Base-by-base conservation (phyloP, 2,329 filamentous ascomycete species). In the Fusarium citri region DNA sequence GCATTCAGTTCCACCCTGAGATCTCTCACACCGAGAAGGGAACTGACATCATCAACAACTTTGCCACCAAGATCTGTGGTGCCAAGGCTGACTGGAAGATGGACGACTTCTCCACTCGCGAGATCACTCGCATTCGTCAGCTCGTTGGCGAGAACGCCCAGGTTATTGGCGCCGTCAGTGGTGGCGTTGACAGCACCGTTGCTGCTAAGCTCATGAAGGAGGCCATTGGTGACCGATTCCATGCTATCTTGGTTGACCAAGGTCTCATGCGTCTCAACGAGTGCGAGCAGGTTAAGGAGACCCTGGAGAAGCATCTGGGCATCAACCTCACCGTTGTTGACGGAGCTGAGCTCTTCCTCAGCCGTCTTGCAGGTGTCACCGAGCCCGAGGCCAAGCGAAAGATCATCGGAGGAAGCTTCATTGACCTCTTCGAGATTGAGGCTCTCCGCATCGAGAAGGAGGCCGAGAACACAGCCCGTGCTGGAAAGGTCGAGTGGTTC, bases 261-360 rank as follows among this genome's bases (percentile, higher is more conserved):
- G 94, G 93, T 85, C 94, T 55, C 6, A 90, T 99, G 87, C 89
- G 96, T 41, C 85, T 96, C 30, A 91, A 97, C 76, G 96, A 98
- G 80, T 94, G 91, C 72, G 83, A 90, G 71, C 85, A 91, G 75
- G 96, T 98, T 55, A 91, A 97, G 80, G 84, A 94, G 80, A 94
- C 89, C 1, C 87, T 98, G 4, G 86, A 86, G 3, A 80, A 94
- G 76, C 90, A 96, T 71, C 87, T 98, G 1, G 93, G 93, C 3
- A 97, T 98, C 80, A 96, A 97, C 80, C 85, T 98, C 5, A 97
- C 93, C 0, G 91, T 98, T 28, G 89, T 97, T 3, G 92, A 98
- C 77, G 94, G 89, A 1, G 86, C 87, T 12, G 85, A 97, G 65
- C 83, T 87, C 26, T 98, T 98, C 84, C 84, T 98, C n/a, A 82